Percentiles rank a stretch among this genome's conserved stretches.
These are phyloP conservation scores for Aspergillus ibericus DNA, from an alignment of 2,329 filamentous ascomycete genomes.

Conservation along the genomic window DNA sequence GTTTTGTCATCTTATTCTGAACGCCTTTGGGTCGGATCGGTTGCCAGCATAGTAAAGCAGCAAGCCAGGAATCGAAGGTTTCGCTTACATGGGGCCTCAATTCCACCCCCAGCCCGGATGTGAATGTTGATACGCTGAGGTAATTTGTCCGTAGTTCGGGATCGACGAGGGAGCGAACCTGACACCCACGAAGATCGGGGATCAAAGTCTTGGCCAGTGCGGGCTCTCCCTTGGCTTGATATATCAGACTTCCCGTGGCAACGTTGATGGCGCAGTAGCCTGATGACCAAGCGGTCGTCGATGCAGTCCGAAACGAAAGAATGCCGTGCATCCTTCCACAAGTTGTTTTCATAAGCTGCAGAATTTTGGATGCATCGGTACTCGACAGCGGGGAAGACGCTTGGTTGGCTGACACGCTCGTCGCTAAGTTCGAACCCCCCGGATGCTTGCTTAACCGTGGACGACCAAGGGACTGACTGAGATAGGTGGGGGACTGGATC, in stretches of 20 bases:
- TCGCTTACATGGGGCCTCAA: slow-evolving; percentile 51
- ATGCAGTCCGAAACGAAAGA: slow-evolving; percentile 49
- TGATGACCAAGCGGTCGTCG: slow-evolving; percentile 48
- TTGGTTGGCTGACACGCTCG: slow-evolving; percentile 28
- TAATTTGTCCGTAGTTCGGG: slow-evolving; percentile 47
- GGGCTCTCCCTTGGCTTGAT: slow-evolving; percentile 52
- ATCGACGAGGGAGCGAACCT: slow-evolving; percentile 50
- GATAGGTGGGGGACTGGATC: slow-evolving; percentile 44
- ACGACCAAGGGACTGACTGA: slow-evolving; percentile 33
- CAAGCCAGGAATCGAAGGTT: slow-evolving; percentile 54
- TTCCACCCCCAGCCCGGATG: slow-evolving; percentile 49
- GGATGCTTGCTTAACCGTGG: slow-evolving; percentile 37
- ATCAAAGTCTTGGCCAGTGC: slow-evolving; percentile 50
- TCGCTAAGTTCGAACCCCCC: slow-evolving; percentile 25
- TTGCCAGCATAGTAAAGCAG: slow-evolving; percentile 54
- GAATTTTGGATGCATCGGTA: slow-evolving; percentile 49
- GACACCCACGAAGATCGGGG: slow-evolving; percentile 51
- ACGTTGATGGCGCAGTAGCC: slow-evolving; percentile 55
- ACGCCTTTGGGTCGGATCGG: slow-evolving; percentile 52
- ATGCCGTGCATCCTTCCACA: slow-evolving; percentile 55
- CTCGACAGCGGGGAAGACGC: slow-evolving; percentile 40
- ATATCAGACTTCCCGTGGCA: slow-evolving; percentile 51
- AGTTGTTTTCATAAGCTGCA: slow-evolving; percentile 54
- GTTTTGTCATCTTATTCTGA: slow-evolving; percentile 52
- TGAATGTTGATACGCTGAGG: slow-evolving; percentile 50